phyloP scores from a whole-genome alignment of 1,284 basidiomycete species.

The Retiboletus fuscus region DNA sequence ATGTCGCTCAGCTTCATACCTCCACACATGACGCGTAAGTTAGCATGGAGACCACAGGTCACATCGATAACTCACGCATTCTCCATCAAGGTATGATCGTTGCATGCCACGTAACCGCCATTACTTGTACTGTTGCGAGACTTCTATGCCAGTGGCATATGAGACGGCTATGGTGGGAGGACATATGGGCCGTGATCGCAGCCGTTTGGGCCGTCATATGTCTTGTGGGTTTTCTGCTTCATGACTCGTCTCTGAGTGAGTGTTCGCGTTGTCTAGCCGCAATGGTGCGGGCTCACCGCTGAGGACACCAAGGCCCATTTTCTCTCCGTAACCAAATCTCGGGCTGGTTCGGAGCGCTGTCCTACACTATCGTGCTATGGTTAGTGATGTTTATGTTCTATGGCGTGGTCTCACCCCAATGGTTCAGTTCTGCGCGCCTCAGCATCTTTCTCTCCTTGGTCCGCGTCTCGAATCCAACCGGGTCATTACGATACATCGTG shows the following conservation, averaged over 20 bases:
- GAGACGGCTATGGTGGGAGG: slow-evolving; percentile 32
- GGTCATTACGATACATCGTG: slow-evolving; percentile 12
- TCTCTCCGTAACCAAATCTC: not conserved
- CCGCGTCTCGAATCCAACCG: slow-evolving; percentile 25
- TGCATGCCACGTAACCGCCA: slow-evolving; percentile 14
- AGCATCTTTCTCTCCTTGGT: slow-evolving; percentile 31
- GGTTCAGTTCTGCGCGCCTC: slow-evolving; percentile 24
- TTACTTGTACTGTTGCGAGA: slow-evolving; percentile 19
- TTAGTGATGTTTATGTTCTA: not conserved
- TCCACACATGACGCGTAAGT: not conserved
- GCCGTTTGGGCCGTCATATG: slow-evolving; percentile 9
- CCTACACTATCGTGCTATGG: slow-evolving; percentile 26
- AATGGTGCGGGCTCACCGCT: not conserved
- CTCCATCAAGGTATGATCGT: slow-evolving; percentile 11
- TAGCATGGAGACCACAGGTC: not conserved
- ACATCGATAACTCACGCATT: not conserved
- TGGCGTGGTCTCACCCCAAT: not conserved
- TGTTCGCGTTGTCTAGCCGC: not conserved
- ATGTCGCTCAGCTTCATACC: slow-evolving; percentile 5
- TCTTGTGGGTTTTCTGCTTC: slow-evolving; percentile 10
- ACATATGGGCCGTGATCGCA: slow-evolving; percentile 28
- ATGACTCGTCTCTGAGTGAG: not conserved
- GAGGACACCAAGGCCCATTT: not conserved
- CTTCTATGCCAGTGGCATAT: slow-evolving; percentile 25
- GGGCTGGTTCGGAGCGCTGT: slow-evolving; percentile 17